Conservation (phyloP, 2,329 filamentous ascomycete species). For the Ascochyta lentis region DNA sequence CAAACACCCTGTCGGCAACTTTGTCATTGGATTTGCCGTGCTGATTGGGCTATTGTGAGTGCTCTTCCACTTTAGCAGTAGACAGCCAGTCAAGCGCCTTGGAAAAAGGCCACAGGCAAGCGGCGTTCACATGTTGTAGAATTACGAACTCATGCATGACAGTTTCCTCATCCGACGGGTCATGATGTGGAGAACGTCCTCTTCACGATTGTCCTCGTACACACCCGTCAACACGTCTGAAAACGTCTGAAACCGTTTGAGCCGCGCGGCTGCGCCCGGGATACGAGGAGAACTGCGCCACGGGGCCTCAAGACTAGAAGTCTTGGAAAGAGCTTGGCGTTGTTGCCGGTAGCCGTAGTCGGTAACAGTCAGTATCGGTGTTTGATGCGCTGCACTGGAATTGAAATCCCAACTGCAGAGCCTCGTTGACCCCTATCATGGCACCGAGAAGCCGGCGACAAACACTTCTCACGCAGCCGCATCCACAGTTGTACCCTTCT, state of each 20-base stretch:
- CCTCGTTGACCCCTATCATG: too few relatives aligned
- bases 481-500: neutral
- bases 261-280: neutral
- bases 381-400: too few relatives aligned
- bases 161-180: constrained; percentile 31
- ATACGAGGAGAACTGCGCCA: constrained; percentile 1
- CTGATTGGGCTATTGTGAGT: constrained; percentile 34
- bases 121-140: neutral
- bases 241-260: constrained; percentile 25
- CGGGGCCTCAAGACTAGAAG: neutral
- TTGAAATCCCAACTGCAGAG: too few relatives aligned
- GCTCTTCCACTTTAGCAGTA: neutral
- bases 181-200: constrained; percentile 29
- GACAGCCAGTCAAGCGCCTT: constrained; percentile 22
- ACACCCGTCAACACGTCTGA: constrained; percentile 28
- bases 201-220: constrained; percentile 24
- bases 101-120: too few relatives aligned
- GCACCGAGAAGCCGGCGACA: neutral
- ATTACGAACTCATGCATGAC: constrained; percentile 25
- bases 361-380: too few relatives aligned
- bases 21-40: constrained; percentile 26
- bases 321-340: constrained; percentile 10
- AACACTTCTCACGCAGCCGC: neutral
- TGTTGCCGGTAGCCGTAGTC: constrained; percentile 6
- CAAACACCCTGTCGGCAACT: constrained; percentile 31